phyloP scores from a whole-genome alignment of 768 basidiomycete species.

The Cystofilobasidium macerans region DNA sequence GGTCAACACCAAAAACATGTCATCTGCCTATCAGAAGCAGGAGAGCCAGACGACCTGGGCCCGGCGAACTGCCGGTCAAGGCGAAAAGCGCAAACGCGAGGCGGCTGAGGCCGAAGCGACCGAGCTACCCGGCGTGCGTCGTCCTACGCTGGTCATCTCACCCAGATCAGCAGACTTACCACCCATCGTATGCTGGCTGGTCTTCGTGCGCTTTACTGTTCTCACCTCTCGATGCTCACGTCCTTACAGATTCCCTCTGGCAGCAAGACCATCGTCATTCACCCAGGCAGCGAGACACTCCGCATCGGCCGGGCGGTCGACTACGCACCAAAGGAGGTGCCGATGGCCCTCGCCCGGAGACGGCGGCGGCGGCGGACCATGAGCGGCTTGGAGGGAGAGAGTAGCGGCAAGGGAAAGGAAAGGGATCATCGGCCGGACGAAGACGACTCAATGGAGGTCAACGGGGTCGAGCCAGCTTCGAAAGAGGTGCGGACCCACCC shows the following conservation, averaged over 20 bases:
- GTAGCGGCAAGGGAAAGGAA: constrained; percentile 24
- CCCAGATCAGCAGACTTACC: too few relatives aligned
- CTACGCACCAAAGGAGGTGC: constrained; percentile 27
- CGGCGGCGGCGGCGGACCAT: constrained; percentile 11
- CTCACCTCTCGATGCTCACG: too few relatives aligned
- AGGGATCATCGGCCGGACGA: constrained; percentile 25
- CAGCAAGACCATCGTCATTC: constrained; percentile 36
- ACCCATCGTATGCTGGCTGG: too few relatives aligned
- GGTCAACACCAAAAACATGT: constrained; percentile 68
- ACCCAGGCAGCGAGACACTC: constrained; percentile 40
- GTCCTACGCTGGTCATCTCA: too few relatives aligned
- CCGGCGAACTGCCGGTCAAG: constrained; percentile 39
- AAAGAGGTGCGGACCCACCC: constrained; percentile 20
- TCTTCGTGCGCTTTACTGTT: too few relatives aligned
- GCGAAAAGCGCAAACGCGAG: constrained; percentile 43
- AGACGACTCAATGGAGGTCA: constrained; percentile 23
- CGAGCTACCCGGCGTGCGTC: constrained; percentile 31
- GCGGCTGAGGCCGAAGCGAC: constrained; percentile 34
- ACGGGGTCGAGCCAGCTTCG: constrained; percentile 11
- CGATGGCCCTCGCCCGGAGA: constrained; percentile 29
- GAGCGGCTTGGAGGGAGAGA: constrained; percentile 16
- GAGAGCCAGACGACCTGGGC: constrained; percentile 66
- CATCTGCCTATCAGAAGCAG: constrained; percentile 63
- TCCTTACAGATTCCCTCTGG: constrained; percentile 1
- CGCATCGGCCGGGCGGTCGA: constrained; percentile 40